Base-by-base conservation (phyloP, 352 stramenopile species). In the Blastocystis sp. region DNA sequence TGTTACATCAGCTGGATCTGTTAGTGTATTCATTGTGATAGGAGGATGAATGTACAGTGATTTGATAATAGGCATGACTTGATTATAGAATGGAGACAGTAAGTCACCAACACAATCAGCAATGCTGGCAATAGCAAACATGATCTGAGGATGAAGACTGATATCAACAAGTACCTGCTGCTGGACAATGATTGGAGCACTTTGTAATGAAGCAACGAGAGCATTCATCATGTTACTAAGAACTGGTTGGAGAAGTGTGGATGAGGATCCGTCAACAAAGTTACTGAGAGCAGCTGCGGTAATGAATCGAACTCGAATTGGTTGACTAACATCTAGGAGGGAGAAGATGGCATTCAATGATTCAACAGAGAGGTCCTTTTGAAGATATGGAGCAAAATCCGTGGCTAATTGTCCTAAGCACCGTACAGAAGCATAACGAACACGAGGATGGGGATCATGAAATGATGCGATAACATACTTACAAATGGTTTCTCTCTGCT, bases 351-450 rank as follows among this genome's bases (percentile, higher is more conserved):
- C 65, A 54, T 57, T 78, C 21, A 87, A 61, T 1, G 77, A 46
- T 11, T 24, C 57, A 1, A 78, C 27, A 12, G 59, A 32, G 52
- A 87, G 59, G 24, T 87, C 56, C 43, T 74, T 29, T 43, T 87
- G 77, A 0, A 87, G 29, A 42, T 54, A 87, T 24, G 77, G 77
- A 27, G 49, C 27, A 61, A 87, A 87, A 54, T 87, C 77, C 3
- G 77, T 87, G 24, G 77, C 59, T 14, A 87, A 54, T 42, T 87
- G 77, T 35, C 77, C 77, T 12, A 87, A 54, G n/a, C 77, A 87
- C 35, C 65, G 65, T 29, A 87, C 61, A 5, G 77, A 58, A 27
- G 77, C 77, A 61, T 78, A 87, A 51, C 77, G 77, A 6, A 87
- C 77, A 29, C 77, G 59, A 46, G 51, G 39, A 43, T 87, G 77